Base-by-base conservation (phyloP, 2,329 filamentous ascomycete species). In the Whalleya microplaca region DNA sequence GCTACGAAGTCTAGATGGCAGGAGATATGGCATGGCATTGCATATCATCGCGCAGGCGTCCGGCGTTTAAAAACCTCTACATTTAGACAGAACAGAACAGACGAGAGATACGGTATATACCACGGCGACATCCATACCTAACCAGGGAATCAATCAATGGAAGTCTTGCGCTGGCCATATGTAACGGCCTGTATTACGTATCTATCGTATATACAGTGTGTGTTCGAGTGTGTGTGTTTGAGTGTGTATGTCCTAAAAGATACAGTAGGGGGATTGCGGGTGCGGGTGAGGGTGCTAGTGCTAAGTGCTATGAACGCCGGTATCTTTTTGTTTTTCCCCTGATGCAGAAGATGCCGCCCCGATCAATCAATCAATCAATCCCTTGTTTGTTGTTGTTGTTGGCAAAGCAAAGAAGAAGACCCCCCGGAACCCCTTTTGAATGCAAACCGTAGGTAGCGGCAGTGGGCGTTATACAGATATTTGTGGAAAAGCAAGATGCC, bases 401-500 rank as follows among this genome's bases (percentile, higher is more conserved):
- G n/a, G n/a, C n/a, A n/a, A n/a, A n/a, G n/a, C n/a, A n/a, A n/a
- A n/a, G n/a, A n/a, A n/a, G 44, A 57, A 61, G 50, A 59, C 51
- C 58, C 51, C 57, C 48, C 48, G 45, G 59, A 65, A 63, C 60
- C 63, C 66, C 59, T 53, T 49, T 53, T 59, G 46, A 62, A 69
- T 69, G 66, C 66, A 66, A 61, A 56, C 55, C 54, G 64, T 51
- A n/a, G n/a, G n/a, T n/a, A n/a, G n/a, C n/a, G n/a, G n/a, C n/a
- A n/a, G n/a, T n/a, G n/a, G 46, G 46, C 55, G 58, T 64, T 66
- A 64, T 69, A 67, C 63, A 66, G 59, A 55, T 57, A 54, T 45
- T 32, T 48, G 42, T 47, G 55, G 61, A 62, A 41, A 51, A 48
- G 54, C 32, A 53, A 50, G 51, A 19, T 29, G 18, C 29, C 42